Base-by-base conservation (phyloP, 371 early-diverging fungal species). In the Vairimorpha ceranae region DNA sequence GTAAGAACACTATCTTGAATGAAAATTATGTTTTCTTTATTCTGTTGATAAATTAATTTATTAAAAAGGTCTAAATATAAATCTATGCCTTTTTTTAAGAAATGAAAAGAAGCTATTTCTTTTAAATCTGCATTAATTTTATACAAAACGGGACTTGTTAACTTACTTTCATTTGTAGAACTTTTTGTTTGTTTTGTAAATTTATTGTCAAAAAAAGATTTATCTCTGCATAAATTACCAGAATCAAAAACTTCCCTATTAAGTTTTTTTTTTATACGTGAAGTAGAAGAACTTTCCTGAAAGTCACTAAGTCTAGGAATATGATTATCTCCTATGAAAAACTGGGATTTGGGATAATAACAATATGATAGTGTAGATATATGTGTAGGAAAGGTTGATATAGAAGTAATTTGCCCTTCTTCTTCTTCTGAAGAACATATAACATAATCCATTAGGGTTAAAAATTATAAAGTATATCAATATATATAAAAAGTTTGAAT, bases 351-450 rank as follows among this genome's bases (percentile, higher is more conserved):
- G 19, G 75, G 78, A 27, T 70, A 65, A 61, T 74, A 74, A 54
- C 30, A 60, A 27, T 77, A 72, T 21, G 70, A 46, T 15, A 65
- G 15, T 25, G 67, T 38, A 0, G 78, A 74, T 46, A 66, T 65
- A 1, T 60, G 38, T 8, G 58, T 58, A 38, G 78, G 78, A 46
- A 74, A 71, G 3, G n/a, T 25, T n/a, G 58, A 27, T 2, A 45
- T n/a, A 25, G 17, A n/a, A 19, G 69, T 43, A 25, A 78, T 71
- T 65, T 78, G 70, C 1, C 78, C 78, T 35, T 74, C 75, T 54
- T 78, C 78, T 27, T 41, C 45, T 23, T 51, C 63, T 14, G 77
- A 76, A 14, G 77, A 71, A 12, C 67, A 60, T 0, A 71, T 35
- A 25, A 69, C 43, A 29, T 73, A 72, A 30, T 72, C 69, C 63